Evolutionary conservation across 495 filamentous ascomycete species (phyloP).

Genomic region (Paragyromitra xinjiangensis): DNA sequence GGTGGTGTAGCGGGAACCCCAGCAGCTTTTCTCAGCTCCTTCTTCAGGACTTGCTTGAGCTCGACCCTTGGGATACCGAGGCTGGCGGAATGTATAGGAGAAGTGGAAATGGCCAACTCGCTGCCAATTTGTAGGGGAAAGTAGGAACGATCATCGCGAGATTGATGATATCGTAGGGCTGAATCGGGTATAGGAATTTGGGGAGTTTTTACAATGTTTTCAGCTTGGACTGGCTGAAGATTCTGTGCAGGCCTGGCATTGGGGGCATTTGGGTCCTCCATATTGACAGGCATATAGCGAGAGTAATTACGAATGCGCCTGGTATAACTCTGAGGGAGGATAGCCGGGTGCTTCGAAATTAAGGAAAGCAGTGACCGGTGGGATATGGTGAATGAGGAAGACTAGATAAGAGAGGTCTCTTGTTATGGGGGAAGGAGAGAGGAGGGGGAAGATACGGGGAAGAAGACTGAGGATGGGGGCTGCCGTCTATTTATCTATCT

Average conservation of each 20-base stretch:
- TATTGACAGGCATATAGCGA: slow-evolving; percentile 28
- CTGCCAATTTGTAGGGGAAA: slow-evolving; percentile 44
- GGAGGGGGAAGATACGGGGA: slow-evolving; percentile 2
- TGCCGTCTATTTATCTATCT: slow-evolving; percentile 48
- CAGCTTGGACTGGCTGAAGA: slow-evolving; percentile 31
- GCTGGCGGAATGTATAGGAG: slow-evolving; percentile 32
- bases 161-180: slow-evolving; percentile 53
- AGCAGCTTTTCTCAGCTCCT: slow-evolving; percentile 25
- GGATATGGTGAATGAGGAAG: slow-evolving; percentile 28
- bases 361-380: slow-evolving; percentile 12
- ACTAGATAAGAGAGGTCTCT: slow-evolving; percentile 30
- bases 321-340: slow-evolving; percentile 2
- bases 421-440: slow-evolving; percentile 10
- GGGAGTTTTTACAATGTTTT: slow-evolving; percentile 57
- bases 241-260: slow-evolving; percentile 28
- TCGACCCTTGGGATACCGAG: slow-evolving; percentile 38
- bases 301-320: slow-evolving; percentile 4
- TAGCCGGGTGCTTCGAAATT: slow-evolving; percentile 27
- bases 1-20: not conserved
- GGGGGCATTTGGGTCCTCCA: slow-evolving; percentile 41
- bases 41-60: slow-evolving; percentile 37
- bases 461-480: slow-evolving; percentile 9
- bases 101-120: slow-evolving; percentile 47
- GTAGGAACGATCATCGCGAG: slow-evolving; percentile 50
- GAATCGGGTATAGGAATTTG: slow-evolving; percentile 54